Percentiles rank a stretch among this genome's conserved stretches.
phyloP scores from a whole-genome alignment of 2,329 filamentous ascomycete genomes.

The Penicillium italicum region DNA sequence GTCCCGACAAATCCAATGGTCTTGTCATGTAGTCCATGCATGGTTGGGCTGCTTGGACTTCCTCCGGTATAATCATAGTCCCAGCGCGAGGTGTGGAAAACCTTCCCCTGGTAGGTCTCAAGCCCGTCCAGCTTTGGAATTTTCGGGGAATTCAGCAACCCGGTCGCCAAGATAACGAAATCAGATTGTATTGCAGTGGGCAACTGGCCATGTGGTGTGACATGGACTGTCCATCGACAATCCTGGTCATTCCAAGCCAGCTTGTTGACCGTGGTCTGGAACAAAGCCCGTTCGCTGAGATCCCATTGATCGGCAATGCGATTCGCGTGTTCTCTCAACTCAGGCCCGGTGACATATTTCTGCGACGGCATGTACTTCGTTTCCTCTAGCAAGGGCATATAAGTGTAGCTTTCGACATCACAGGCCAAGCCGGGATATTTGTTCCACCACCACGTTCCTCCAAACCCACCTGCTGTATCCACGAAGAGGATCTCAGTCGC shows the following conservation, averaged over 20 bases:
- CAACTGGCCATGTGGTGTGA: constrained; percentile 17
- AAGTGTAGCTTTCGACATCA: constrained; percentile 59
- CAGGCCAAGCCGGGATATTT: constrained; percentile 50
- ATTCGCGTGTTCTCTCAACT: constrained; percentile 48
- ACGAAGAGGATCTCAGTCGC: constrained; percentile 10
- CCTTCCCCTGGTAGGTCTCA: constrained; percentile 19
- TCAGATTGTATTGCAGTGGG: constrained; percentile 31
- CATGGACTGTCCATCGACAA: constrained; percentile 33
- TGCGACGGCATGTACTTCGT: constrained; percentile 56
- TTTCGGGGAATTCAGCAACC: constrained; percentile 18
- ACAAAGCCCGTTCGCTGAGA: constrained; percentile 45
- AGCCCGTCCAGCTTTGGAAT: constrained; percentile 22
- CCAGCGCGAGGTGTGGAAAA: constrained; percentile 29
- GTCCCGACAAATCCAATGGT: constrained; percentile 46
- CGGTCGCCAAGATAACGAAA: constrained; percentile 41
- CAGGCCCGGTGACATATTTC: constrained; percentile 45
- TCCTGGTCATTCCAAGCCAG: constrained; percentile 49
- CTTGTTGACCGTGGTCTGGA: constrained; percentile 45
- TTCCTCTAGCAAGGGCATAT: constrained; percentile 59
- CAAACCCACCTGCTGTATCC: constrained; percentile 46
- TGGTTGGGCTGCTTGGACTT: constrained; percentile 31
- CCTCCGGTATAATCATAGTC: constrained; percentile 38
- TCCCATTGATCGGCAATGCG: constrained; percentile 45
- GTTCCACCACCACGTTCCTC: constrained; percentile 51
- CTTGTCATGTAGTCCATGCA: constrained; percentile 46